Base-by-base conservation (phyloP, 768 basidiomycete genomes). In the Amanita rimosa region DNA sequence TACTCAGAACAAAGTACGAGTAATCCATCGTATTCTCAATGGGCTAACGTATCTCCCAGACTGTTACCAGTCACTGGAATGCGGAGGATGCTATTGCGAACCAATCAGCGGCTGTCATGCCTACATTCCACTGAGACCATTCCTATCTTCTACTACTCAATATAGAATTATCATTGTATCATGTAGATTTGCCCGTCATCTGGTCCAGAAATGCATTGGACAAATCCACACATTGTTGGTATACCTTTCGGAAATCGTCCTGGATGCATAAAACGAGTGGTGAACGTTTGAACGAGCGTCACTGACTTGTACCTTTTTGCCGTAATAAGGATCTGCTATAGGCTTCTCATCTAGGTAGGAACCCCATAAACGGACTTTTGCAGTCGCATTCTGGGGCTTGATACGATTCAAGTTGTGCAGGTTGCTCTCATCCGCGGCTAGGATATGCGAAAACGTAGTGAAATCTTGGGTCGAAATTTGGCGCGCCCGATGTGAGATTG, bases 1-100 rank as follows among this genome's bases (percentile, higher is more conserved):
- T 62, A 98, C 95, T 3, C 86, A 93, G 64, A 85, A 91, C 64
- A 97, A 96, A 81, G 85, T 79, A 54, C 49, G 57, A 33, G 13
- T 6, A 16, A 41, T 19, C 31, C 4, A 41, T 9, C 44, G 7
- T 33, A 26, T 21, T 8, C 34, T 17, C 13, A 19, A 7, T 19
- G 13, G 42, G 39, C 17, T 46, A 56, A 33, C 16, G n/a, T 24
- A 29, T 31, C 19, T 47, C 31, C 38, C 33, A 90, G 91, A 97
- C 94, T 2, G 91, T 80, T 4, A 98, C 94, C 3, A 83, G 88
- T 50, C 75, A 97, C 19, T 97, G 94, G 94, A 83, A 81, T 58
- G 77, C 86, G 6, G 91, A 90, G 58, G 88, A 91, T 58, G 87
- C 87, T 6, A 67, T 85, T 45, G 79, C 80, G 39, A 85, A 72